These are phyloP conservation scores for Fomitopsis pulvina DNA, from an alignment of 768 basidiomycete genomes.

Conservation along the genomic window DNA sequence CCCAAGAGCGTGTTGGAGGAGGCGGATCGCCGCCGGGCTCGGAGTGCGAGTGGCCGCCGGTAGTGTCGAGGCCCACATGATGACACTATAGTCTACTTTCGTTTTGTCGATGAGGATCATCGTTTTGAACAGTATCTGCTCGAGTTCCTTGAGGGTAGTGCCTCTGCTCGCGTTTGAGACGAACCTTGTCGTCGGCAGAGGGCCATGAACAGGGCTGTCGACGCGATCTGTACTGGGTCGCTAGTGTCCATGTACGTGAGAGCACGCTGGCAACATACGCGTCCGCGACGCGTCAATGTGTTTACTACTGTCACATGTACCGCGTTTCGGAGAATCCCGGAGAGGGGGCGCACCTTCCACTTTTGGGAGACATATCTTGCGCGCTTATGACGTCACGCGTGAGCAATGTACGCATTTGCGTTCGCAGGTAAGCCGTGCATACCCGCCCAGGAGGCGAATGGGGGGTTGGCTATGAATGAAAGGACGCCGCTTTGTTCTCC, in stretches of 20 bases:
- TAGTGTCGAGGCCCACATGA: neutral
- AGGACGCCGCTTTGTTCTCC: no score
- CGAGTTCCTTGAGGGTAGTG: no score
- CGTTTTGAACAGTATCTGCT: no score
- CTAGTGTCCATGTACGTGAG: no score
- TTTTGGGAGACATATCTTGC: neutral
- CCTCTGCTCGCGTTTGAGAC: no score
- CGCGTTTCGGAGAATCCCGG: neutral
- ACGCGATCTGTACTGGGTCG: no score
- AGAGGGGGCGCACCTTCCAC: neutral
- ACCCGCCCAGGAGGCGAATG: neutral
- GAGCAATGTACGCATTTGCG: neutral
- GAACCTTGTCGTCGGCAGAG: no score
- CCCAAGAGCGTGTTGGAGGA: slow-evolving; percentile 62
- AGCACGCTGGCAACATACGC: no score
- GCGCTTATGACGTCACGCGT: neutral
- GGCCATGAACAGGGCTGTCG: no score
- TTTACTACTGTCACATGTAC: neutral
- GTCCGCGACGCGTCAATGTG: neutral
- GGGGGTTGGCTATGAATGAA: no score
- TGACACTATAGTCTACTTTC: neutral
- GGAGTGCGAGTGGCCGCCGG: neutral
- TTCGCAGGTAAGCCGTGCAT: neutral
- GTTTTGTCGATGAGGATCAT: no score
- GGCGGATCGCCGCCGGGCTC: slow-evolving; percentile 22